Conservation (phyloP, 2,329 filamentous ascomycete species). For the Beauveria scarabaeidicola region DNA sequence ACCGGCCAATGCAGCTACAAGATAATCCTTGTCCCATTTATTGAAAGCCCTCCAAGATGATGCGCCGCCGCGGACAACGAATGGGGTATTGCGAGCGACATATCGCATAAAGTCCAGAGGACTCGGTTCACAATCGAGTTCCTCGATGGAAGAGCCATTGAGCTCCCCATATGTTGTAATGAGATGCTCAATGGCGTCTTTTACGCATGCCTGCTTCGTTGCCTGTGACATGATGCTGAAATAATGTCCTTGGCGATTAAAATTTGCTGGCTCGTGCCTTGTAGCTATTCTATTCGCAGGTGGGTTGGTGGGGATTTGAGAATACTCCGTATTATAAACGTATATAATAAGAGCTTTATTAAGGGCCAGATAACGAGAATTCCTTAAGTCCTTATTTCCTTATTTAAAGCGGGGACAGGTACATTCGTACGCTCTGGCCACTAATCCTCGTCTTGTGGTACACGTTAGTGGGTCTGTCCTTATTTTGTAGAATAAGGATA, state of each 20-base stretch:
- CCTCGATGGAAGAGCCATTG: slow-evolving; percentile 52
- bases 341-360: too few species aligned
- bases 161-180: slow-evolving; percentile 66
- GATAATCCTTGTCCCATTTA: slow-evolving; percentile 54
- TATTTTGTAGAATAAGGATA: too few species aligned
- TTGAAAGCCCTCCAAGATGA: slow-evolving; percentile 52
- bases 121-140: slow-evolving; percentile 56
- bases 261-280: too few species aligned
- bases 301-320: too few species aligned
- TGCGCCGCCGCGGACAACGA: slow-evolving; percentile 59
- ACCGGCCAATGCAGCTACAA: slow-evolving; percentile 45
- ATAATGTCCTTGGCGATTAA: background rate
- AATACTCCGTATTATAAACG: too few species aligned
- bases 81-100: slow-evolving; percentile 65
- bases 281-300: too few species aligned
- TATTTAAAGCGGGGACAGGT: too few species aligned
- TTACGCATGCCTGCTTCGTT: background rate
- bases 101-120: slow-evolving; percentile 74
- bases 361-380: too few species aligned
- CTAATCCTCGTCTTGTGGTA: too few species aligned
- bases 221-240: background rate
- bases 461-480: too few species aligned
- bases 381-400: too few species aligned
- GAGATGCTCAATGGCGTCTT: slow-evolving; percentile 34
- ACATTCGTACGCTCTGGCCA: too few species aligned